phyloP scores from a whole-genome alignment of 176 grass and related monocot species.

The Urochloa ruziziensis region DNA sequence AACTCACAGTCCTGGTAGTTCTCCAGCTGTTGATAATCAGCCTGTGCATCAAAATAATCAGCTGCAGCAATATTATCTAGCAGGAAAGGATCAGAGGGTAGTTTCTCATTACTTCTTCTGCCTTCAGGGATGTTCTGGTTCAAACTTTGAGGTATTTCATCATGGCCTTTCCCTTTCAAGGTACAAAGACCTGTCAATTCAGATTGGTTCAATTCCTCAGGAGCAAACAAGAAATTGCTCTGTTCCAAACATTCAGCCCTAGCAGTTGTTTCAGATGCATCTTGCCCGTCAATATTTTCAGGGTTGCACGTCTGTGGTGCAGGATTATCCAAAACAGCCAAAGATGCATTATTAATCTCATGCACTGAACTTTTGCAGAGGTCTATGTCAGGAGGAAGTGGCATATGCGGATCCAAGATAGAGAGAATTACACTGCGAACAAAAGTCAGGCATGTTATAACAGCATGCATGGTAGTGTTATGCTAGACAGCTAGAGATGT shows the following conservation, averaged over 20 bases:
- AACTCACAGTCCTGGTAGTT: slow-evolving; percentile 71
- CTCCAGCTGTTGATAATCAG: slow-evolving; percentile 85
- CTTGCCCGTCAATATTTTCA: slow-evolving; percentile 50
- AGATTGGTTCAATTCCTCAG: slow-evolving; percentile 70
- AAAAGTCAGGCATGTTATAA: slow-evolving; percentile 34
- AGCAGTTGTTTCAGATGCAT: slow-evolving; percentile 44
- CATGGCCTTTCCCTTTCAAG: slow-evolving; percentile 38
- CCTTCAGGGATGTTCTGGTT: slow-evolving; percentile 36
- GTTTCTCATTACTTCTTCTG: slow-evolving; percentile 41
- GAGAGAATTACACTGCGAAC: slow-evolving; percentile 79
- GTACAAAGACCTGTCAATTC: slow-evolving; percentile 46
- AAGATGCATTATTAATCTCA: slow-evolving; percentile 58
- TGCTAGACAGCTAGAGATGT: neutral
- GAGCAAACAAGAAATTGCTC: slow-evolving; percentile 61
- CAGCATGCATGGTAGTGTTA: slow-evolving; percentile 1
- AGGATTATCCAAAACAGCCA: slow-evolving; percentile 31
- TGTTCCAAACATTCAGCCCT: slow-evolving; percentile 53
- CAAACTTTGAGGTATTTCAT: slow-evolving; percentile 39
- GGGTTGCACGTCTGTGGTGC: slow-evolving; percentile 20
- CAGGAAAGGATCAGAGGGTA: slow-evolving; percentile 37
- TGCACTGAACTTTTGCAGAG: slow-evolving; percentile 60
- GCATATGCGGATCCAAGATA: slow-evolving; percentile 77
- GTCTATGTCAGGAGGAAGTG: slow-evolving; percentile 76
- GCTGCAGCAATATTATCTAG: slow-evolving; percentile 61
- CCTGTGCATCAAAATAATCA: slow-evolving; percentile 71